phyloP scores from a whole-genome alignment of 805 yeast genomes.

The Candida rishiriensis region DNA sequence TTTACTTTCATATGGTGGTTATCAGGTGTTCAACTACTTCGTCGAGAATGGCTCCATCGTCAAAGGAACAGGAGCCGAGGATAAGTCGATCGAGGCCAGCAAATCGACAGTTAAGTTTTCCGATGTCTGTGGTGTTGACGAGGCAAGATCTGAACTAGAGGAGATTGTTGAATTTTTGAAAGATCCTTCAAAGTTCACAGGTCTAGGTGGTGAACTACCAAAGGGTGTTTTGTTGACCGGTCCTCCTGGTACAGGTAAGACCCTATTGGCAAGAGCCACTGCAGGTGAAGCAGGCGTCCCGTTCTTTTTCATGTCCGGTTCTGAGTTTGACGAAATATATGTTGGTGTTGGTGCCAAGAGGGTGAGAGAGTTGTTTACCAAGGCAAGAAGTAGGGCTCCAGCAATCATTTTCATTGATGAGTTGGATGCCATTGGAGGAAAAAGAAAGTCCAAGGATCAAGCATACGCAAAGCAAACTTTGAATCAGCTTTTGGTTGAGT shows the following conservation, averaged over 20 bases:
- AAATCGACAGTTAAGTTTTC: slow-evolving; percentile 66
- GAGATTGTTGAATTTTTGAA: slow-evolving; percentile 97
- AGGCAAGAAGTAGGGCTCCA: slow-evolving; percentile 93
- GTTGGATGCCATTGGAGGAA: slow-evolving; percentile 97
- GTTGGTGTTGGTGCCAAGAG: slow-evolving; percentile 99
- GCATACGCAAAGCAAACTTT: slow-evolving; percentile 97
- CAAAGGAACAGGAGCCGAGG: slow-evolving; percentile 20
- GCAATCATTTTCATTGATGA: slow-evolving; percentile 97
- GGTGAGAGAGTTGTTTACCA: slow-evolving; percentile 87
- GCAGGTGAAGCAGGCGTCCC: slow-evolving; percentile 99
- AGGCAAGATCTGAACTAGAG: slow-evolving; percentile 94
- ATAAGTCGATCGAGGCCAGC: slow-evolving; percentile 21
- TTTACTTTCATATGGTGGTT: slow-evolving; percentile 72
- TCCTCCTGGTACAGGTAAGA: slow-evolving; percentile 99
- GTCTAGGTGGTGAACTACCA: slow-evolving; percentile 95
- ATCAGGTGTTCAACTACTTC: slow-evolving; percentile 70
- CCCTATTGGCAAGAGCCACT: slow-evolving; percentile 92
- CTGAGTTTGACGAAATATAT: slow-evolving; percentile 95
- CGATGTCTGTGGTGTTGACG: slow-evolving; percentile 97
- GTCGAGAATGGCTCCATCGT: slow-evolving; percentile 75
- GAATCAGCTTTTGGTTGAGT: slow-evolving; percentile 90
- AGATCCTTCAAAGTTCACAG: slow-evolving; percentile 94
- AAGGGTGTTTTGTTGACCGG: slow-evolving; percentile 96
- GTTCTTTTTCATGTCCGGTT: slow-evolving; percentile 96
- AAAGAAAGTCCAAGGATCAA: slow-evolving; percentile 95